These are phyloP conservation scores for Fusarium piperis DNA, from an alignment of 2,329 filamentous ascomycete species.

Conservation along the genomic window DNA sequence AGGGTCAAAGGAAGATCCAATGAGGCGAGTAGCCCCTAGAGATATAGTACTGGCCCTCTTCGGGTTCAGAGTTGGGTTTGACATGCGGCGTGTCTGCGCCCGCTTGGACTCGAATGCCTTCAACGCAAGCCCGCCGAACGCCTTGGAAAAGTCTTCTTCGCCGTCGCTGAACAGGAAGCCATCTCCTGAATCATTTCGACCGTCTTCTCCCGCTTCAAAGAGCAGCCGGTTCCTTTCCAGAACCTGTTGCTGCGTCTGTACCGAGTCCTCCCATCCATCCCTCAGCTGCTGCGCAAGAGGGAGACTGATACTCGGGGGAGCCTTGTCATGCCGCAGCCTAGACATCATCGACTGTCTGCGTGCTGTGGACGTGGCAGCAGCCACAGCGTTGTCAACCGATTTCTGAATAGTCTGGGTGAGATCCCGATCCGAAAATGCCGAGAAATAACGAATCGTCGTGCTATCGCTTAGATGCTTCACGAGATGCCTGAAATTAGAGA, in stretches of 20 bases:
- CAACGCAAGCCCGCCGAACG: slow-evolving; percentile 51
- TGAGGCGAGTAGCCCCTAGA: slow-evolving; percentile 31
- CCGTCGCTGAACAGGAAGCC: slow-evolving; percentile 27
- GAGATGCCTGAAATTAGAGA: slow-evolving; percentile 60
- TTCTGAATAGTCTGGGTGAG: slow-evolving; percentile 49
- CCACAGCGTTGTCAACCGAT: slow-evolving; percentile 45
- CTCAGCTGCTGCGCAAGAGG: slow-evolving; percentile 50
- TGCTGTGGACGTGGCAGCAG: slow-evolving; percentile 35
- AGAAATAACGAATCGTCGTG: slow-evolving; percentile 55
- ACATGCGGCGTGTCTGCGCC: slow-evolving; percentile 34
- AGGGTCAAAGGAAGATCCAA: slow-evolving; percentile 27
- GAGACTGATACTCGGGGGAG: slow-evolving; percentile 41
- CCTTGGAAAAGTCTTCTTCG: slow-evolving; percentile 44
- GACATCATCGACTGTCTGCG: slow-evolving; percentile 50
- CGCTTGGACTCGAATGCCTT: slow-evolving; percentile 43
- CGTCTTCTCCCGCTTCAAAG: slow-evolving; percentile 42
- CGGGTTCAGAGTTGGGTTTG: slow-evolving; percentile 26
- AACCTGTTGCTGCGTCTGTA: slow-evolving; percentile 46
- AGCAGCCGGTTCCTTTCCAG: slow-evolving; percentile 49
- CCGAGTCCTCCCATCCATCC: slow-evolving; percentile 52
- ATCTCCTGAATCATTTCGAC: slow-evolving; percentile 24
- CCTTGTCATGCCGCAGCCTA: slow-evolving; percentile 47
- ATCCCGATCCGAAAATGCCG: slow-evolving; percentile 52
- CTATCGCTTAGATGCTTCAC: slow-evolving; percentile 56
- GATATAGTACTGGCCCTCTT: slow-evolving; percentile 40